A percentile compares a stretch with the other conserved stretches of the same genome.
Conservation (phyloP, 495 filamentous ascomycete genomes). For the Neurospora sp. region DNA sequence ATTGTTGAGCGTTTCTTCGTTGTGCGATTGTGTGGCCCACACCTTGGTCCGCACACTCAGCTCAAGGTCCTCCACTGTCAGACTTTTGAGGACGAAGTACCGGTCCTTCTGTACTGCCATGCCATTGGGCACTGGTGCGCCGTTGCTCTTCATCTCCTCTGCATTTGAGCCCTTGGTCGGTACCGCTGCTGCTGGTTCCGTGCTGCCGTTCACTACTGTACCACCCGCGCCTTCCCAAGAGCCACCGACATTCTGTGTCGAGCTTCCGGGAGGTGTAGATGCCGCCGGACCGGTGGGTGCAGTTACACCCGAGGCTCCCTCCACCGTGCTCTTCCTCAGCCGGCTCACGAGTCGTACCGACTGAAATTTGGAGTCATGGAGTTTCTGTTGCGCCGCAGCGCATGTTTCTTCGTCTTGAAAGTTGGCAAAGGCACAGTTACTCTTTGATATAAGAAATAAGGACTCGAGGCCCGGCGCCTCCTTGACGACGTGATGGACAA, state of each 20-base stretch:
- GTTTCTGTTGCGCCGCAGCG: slow-evolving; percentile 64
- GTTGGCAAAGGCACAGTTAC: slow-evolving; percentile 96
- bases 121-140: slow-evolving; percentile 6
- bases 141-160: slow-evolving; percentile 11
- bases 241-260: slow-evolving; percentile 8
- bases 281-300: slow-evolving; percentile 46
- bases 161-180: slow-evolving; percentile 6
- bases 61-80: slow-evolving; percentile 91
- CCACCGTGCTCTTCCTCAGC: slow-evolving; percentile 53
- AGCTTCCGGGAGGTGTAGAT: slow-evolving; percentile 10
- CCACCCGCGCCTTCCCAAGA: background rate
- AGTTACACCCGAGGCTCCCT: slow-evolving; percentile 37
- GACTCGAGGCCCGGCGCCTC: slow-evolving; percentile 80
- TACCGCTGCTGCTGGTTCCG: background rate
- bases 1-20: slow-evolving; percentile 72
- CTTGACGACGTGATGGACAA: slow-evolving; percentile 85
- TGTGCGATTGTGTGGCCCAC: slow-evolving; percentile 94
- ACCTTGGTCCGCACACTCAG: slow-evolving; percentile 76
- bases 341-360: slow-evolving; percentile 88
- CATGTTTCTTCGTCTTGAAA: slow-evolving; percentile 77
- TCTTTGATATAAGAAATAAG: slow-evolving; percentile 91
- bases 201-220: background rate
- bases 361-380: slow-evolving; percentile 87
- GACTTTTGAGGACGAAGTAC: slow-evolving; percentile 89
- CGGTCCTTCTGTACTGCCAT: slow-evolving; percentile 45